Evolutionary conservation across 2,329 filamentous ascomycete species (phyloP).

Genomic region (Aureobasidium mangrovei): DNA sequence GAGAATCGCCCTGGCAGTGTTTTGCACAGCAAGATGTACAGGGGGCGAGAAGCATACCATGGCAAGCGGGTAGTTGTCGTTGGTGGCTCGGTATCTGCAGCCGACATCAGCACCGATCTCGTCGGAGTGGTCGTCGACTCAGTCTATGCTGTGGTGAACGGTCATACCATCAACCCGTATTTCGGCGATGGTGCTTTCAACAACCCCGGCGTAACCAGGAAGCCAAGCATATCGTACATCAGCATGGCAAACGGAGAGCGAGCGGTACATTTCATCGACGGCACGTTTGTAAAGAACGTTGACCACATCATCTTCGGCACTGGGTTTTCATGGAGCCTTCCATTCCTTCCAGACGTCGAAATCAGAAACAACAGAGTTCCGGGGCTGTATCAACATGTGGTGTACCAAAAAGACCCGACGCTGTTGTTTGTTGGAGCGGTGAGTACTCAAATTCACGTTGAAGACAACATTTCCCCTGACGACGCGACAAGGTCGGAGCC

Average conservation of each 20-base stretch:
- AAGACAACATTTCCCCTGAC: not conserved
- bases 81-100: conserved; percentile 55
- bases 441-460: conserved; percentile 15
- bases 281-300: conserved; percentile 43
- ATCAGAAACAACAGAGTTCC: conserved; percentile 49
- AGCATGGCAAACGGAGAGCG: conserved; percentile 25
- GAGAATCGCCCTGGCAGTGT: conserved; percentile 41
- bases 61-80: conserved; percentile 51
- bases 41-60: conserved; percentile 38
- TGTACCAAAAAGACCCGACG: conserved; percentile 46
- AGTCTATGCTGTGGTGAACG: conserved; percentile 46
- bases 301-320: conserved; percentile 60
- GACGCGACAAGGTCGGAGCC: conserved; percentile 28
- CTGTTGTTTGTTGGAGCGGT: conserved; percentile 53
- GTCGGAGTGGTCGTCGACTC: conserved; percentile 38
- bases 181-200: conserved; percentile 53
- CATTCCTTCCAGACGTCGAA: conserved; percentile 47
- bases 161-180: conserved; percentile 44
- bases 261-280: conserved; percentile 50
- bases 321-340: conserved; percentile 56
- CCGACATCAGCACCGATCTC: conserved; percentile 52
- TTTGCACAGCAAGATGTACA: conserved; percentile 47
- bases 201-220: conserved; percentile 44
- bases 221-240: conserved; percentile 43
- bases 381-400: conserved; percentile 50